Base-by-base conservation (phyloP, 371 early-diverging fungal genomes). In the Mucor ambiguus region DNA sequence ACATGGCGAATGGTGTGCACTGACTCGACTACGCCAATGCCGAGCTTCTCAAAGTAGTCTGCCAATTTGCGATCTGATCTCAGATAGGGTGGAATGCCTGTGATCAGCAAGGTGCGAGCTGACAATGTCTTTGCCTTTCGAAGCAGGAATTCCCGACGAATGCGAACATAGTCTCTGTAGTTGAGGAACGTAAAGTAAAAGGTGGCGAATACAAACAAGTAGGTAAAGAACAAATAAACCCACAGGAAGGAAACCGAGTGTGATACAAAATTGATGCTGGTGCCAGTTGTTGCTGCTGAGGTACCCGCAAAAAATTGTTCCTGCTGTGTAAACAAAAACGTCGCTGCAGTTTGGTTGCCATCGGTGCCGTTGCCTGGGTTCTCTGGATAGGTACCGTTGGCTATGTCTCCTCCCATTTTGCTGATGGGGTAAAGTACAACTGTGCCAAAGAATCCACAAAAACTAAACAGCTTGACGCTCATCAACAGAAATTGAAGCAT, bases 191-290 rank as follows among this genome's bases (percentile, higher is more conserved):
- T 75, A 37, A 85, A 85, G 61, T 85, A 88, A 56, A 84, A 81
- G 7, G 87, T 80, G 4, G 86, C 81, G 48, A 88, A 73, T 20
- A 87, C 84, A 68, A 89, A 88, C 41, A 85, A 67, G 75, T 86
- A 89, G 30, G 88, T 87, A 54, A 89, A 87, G 49, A 85, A 76
- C 32, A 86, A 74, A 49, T 85, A 86, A 4, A 87, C 85, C 74
- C 86, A 78, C 0, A 89, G 59, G 48, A 79, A 81, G 4, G 77
- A 74, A 0, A 74, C 59, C 12, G 75, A 73, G n/a, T 74, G 68
- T 10, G 70, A 20, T 64, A 44, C 46, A 22, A 60, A 55, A 33
- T 29, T 59, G 43, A 32, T 41, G 44, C 49, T 58, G 28, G 35
- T 38, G 2, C 41, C 16, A 26, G 18, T 35, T 18, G 41, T 18